A percentile compares a stretch with the other conserved stretches of the same genome.
Conservation (phyloP, 306 rosid species). For the Medicago lupulina region DNA sequence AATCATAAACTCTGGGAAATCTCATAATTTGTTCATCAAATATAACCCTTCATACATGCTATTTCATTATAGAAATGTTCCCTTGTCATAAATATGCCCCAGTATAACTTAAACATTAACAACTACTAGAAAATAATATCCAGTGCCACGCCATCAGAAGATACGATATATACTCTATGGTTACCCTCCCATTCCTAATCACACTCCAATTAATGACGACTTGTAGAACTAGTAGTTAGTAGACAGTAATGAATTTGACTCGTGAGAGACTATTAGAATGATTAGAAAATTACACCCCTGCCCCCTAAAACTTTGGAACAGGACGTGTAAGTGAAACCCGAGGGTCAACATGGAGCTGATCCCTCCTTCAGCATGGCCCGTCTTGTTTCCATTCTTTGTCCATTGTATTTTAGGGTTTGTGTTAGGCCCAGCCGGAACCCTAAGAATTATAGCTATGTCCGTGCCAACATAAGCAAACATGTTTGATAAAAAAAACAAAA, state of each 20-base stretch:
- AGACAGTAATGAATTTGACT: too few relatives aligned
- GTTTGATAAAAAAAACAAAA: slow-evolving; percentile 31
- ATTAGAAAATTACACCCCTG: too few relatives aligned
- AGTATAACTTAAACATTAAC: slow-evolving; percentile 16
- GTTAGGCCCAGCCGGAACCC: too few relatives aligned
- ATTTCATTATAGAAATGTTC: background rate
- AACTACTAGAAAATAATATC: slow-evolving; percentile 15
- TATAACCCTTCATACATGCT: slow-evolving; percentile 17
- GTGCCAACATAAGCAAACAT: background rate
- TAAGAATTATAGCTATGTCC: background rate
- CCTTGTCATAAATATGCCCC: slow-evolving; percentile 1
- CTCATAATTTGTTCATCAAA: slow-evolving; percentile 32
- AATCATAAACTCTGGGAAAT: background rate
- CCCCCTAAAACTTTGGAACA: too few relatives aligned
- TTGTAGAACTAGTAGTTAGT: background rate
- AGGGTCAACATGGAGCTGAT: too few relatives aligned
- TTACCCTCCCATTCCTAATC: slow-evolving; percentile 18
- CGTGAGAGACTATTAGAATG: too few relatives aligned
- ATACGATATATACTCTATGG: background rate
- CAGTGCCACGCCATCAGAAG: background rate
- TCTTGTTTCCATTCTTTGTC: too few relatives aligned
- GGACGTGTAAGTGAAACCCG: too few relatives aligned
- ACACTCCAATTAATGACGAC: slow-evolving; percentile 10
- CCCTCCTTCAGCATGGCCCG: too few relatives aligned
- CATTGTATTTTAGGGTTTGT: too few relatives aligned